A percentile compares a stretch with the other conserved stretches of the same genome.
Conservation (phyloP, 2,329 filamentous ascomycete genomes). For the Raffaelea arxii region DNA sequence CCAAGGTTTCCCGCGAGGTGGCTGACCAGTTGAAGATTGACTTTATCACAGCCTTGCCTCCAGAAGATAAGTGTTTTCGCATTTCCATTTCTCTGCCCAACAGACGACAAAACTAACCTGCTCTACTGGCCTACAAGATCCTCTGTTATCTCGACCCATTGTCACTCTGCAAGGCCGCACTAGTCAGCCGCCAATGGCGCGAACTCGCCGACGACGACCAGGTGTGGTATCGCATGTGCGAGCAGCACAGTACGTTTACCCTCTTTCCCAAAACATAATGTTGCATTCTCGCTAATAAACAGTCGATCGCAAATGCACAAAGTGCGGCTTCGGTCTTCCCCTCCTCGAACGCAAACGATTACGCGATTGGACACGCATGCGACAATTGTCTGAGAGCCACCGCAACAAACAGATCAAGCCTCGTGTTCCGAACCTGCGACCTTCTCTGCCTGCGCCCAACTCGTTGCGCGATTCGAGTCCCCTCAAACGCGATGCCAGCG, state of each 20-base stretch:
- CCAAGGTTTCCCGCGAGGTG: slow-evolving; percentile 81
- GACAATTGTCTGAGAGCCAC: slow-evolving; percentile 46
- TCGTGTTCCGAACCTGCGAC: slow-evolving; percentile 16
- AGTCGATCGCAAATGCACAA: slow-evolving; percentile 80
- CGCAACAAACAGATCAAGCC: slow-evolving; percentile 17
- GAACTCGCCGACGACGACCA: slow-evolving; percentile 91
- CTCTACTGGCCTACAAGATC: slow-evolving; percentile 73
- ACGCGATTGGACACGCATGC: slow-evolving; percentile 77
- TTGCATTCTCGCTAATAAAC: neutral
- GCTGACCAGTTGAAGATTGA: slow-evolving; percentile 96
- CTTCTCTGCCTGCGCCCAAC: slow-evolving; percentile 18
- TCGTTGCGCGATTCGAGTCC: slow-evolving; percentile 14
- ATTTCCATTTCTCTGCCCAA: neutral
- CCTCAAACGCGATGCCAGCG: slow-evolving; percentile 26
- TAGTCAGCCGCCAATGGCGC: slow-evolving; percentile 84
- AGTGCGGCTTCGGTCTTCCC: slow-evolving; percentile 92
- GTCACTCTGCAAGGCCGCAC: slow-evolving; percentile 89
- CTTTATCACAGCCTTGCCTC: slow-evolving; percentile 79
- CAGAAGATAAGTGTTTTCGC: slow-evolving; percentile 39
- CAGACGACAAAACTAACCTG: slow-evolving; percentile 1
- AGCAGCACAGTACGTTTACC: slow-evolving; percentile 55
- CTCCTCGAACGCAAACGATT: slow-evolving; percentile 81
- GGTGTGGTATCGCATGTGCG: slow-evolving; percentile 97
- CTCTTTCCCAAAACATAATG: neutral
- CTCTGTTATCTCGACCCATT: slow-evolving; percentile 87